Percentiles rank a stretch among this genome's conserved stretches.
Evolutionary conservation across 495 filamentous ascomycete species (phyloP).

Genomic region (Neurospora africana): DNA sequence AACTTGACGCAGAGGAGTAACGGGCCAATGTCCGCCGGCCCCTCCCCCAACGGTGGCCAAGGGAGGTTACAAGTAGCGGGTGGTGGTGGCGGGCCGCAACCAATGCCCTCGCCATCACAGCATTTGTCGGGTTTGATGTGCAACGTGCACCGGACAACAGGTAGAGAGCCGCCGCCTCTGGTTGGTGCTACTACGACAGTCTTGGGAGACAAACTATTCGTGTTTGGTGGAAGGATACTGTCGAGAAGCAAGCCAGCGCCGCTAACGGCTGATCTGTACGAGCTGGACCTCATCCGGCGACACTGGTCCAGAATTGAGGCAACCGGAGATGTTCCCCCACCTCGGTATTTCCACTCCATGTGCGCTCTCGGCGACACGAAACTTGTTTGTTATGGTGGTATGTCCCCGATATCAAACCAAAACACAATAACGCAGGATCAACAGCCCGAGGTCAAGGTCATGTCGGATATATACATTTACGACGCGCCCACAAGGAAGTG

Average conservation of each 20-base stretch:
- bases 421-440: constrained; percentile 46
- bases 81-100: constrained; percentile 37
- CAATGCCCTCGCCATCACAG: constrained; percentile 34
- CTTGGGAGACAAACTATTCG: constrained; percentile 86
- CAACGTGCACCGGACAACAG: constrained; percentile 85
- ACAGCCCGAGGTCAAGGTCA: constrained; percentile 85
- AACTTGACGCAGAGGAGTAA: constrained; percentile 41
- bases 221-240: constrained; percentile 84
- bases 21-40: constrained; percentile 40
- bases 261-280: constrained; percentile 81
- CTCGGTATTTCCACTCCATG: constrained; percentile 93
- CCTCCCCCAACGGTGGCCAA: constrained; percentile 29
- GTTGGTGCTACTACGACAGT: constrained; percentile 95
- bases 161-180: constrained; percentile 77
- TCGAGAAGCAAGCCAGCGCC: constrained; percentile 68
- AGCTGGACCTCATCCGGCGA: constrained; percentile 78
- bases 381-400: constrained; percentile 93
- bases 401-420: constrained; percentile 67
- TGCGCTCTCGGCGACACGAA: constrained; percentile 90
- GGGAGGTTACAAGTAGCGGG: constrained; percentile 34
- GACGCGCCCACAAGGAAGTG: constrained; percentile 79
- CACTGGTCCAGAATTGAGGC: constrained; percentile 89
- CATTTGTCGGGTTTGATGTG: constrained; percentile 83
- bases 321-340: constrained; percentile 73
- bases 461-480: constrained; percentile 96